A percentile compares a stretch with the other conserved stretches of the same genome.
These are phyloP conservation scores for Cladorrhinum samala DNA, from an alignment of 495 filamentous ascomycete genomes.

Conservation along the genomic window DNA sequence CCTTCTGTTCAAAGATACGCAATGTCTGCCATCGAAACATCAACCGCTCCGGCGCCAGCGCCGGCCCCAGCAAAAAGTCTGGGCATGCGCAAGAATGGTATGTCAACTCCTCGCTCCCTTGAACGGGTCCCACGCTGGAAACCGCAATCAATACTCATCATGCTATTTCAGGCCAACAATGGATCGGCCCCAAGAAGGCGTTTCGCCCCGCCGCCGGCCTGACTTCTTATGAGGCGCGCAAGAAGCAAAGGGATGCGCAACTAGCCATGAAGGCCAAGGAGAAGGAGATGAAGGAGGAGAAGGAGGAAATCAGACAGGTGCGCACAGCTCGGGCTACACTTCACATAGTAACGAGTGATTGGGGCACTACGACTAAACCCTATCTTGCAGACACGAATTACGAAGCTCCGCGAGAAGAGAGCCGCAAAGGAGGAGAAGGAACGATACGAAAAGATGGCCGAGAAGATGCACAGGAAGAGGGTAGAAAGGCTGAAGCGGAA, in stretches of 20 bases:
- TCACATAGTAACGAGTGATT: neutral
- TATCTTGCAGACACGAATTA: slow-evolving; percentile 57
- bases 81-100: slow-evolving; percentile 65
- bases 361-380: slow-evolving; percentile 3
- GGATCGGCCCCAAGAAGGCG: slow-evolving; percentile 75
- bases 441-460: slow-evolving; percentile 87
- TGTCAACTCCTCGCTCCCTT: neutral
- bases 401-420: slow-evolving; percentile 74
- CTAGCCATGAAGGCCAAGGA: slow-evolving; percentile 79
- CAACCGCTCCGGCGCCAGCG: slow-evolving; percentile 3
- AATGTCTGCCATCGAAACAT: slow-evolving; percentile 16
- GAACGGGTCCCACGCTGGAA: no score
- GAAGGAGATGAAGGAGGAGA: slow-evolving; percentile 92
- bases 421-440: slow-evolving; percentile 88
- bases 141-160: neutral
- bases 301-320: slow-evolving; percentile 81
- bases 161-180: slow-evolving; percentile 72
- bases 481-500: slow-evolving; percentile 87
- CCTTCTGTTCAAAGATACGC: slow-evolving; percentile 4
- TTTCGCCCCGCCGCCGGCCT: slow-evolving; percentile 77
- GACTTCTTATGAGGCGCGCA: slow-evolving; percentile 70
- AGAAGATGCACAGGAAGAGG: slow-evolving; percentile 94
- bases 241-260: slow-evolving; percentile 55
- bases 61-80: slow-evolving; percentile 24
- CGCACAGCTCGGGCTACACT: neutral